phyloP scores from a whole-genome alignment of 2,329 filamentous ascomycete species.

The Calonectria honghensis region DNA sequence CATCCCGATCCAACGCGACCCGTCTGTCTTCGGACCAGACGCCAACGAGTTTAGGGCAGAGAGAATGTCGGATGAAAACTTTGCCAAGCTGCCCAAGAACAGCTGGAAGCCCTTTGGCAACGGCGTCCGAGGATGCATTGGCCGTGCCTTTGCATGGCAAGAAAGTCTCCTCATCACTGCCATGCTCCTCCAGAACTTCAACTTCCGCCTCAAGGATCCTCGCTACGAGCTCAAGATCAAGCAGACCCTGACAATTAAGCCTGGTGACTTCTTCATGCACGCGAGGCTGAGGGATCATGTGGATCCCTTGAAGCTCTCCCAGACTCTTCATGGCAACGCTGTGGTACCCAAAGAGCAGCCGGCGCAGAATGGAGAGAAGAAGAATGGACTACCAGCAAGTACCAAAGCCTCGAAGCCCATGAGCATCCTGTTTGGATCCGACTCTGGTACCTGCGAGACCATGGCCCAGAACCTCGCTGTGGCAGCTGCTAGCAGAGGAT shows the following conservation, averaged over 20 bases:
- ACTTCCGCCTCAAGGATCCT: conserved; percentile 76
- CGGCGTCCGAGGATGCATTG: conserved; percentile 71
- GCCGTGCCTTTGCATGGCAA: conserved; percentile 73
- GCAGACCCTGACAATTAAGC: conserved; percentile 76
- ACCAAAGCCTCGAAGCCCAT: background rate
- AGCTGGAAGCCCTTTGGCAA: conserved; percentile 73
- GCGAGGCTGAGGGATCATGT: conserved; percentile 69
- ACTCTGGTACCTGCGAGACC: conserved; percentile 81
- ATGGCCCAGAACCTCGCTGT: conserved; percentile 76
- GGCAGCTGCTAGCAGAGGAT: conserved; percentile 74
- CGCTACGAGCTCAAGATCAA: conserved; percentile 71
- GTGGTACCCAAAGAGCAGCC: conserved; percentile 41
- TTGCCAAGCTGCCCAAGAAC: conserved; percentile 62
- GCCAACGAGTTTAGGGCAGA: conserved; percentile 76
- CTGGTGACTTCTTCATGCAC: conserved; percentile 75
- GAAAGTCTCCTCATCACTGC: conserved; percentile 68
- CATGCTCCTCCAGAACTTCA: conserved; percentile 80
- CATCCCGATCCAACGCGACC: conserved; percentile 72
- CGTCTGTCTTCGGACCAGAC: conserved; percentile 73
- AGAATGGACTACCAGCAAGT: background rate
- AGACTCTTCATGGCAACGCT: conserved; percentile 43
- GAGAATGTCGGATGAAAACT: conserved; percentile 75
- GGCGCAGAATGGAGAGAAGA: conserved; percentile 36
- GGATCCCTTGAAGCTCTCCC: conserved; percentile 62
- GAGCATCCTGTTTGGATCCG: conserved; percentile 75